Evolutionary conservation across 1,284 basidiomycete species (phyloP).

Genomic region (Apiotrichum siamense): DNA sequence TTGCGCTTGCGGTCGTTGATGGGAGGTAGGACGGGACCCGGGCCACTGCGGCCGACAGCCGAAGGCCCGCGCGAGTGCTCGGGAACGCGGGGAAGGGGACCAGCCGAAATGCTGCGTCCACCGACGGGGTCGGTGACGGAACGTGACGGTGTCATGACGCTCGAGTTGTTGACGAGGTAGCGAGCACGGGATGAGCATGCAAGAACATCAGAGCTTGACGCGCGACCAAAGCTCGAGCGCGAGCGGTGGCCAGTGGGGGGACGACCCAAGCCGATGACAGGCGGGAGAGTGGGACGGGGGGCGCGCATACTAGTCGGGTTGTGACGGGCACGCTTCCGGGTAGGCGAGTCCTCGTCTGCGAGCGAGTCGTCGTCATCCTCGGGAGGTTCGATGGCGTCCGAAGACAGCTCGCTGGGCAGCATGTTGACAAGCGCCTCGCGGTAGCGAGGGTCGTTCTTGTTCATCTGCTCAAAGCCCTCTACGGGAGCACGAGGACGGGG

Average conservation of each 20-base stretch:
- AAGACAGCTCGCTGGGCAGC: slow-evolving; percentile 19
- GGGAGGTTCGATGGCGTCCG: slow-evolving; percentile 16
- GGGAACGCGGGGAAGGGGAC: slow-evolving; percentile 7
- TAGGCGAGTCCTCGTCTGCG: slow-evolving; percentile 19
- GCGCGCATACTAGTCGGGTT: slow-evolving; percentile 3
- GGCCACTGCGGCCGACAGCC: too few species aligned
- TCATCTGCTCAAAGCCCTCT: slow-evolving; percentile 17
- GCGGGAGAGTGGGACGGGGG: slow-evolving; percentile 14
- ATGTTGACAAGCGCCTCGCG: slow-evolving; percentile 20
- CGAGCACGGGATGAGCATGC: slow-evolving; percentile 21
- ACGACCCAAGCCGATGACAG: slow-evolving; percentile 15
- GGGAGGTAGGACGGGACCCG: neutral
- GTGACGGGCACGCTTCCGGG: slow-evolving; percentile 19
- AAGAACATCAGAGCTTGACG: slow-evolving; percentile 17
- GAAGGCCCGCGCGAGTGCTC: slow-evolving; percentile 6
- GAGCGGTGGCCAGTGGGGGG: slow-evolving; percentile 11
- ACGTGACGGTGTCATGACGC: neutral
- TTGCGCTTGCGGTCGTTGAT: slow-evolving; percentile 14
- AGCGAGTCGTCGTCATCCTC: slow-evolving; percentile 19
- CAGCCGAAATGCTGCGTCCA: slow-evolving; percentile 15
- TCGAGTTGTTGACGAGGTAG: slow-evolving; percentile 5
- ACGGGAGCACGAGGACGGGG: slow-evolving; percentile 11
- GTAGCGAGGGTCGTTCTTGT: slow-evolving; percentile 23
- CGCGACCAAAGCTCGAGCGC: slow-evolving; percentile 19
- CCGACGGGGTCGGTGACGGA: slow-evolving; percentile 18